Conservation (phyloP, 495 filamentous ascomycete genomes). For the Collariella sp. region DNA sequence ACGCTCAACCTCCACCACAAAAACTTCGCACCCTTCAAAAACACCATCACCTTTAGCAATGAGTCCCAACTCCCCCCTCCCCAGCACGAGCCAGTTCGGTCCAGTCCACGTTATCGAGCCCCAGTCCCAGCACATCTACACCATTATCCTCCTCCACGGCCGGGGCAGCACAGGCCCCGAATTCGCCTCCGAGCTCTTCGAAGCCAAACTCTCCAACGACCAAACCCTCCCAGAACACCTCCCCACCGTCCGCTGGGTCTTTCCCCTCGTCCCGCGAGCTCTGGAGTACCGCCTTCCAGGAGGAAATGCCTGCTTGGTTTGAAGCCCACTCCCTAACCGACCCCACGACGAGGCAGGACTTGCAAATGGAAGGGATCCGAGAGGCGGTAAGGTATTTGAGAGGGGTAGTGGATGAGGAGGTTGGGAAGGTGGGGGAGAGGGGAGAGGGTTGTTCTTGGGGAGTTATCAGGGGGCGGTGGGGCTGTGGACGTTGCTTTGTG, state of each 20-base stretch:
- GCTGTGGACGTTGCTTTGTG: slow-evolving; percentile 29
- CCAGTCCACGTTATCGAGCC: slow-evolving; percentile 17
- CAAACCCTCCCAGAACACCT: slow-evolving; percentile 16
- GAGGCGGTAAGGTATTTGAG: slow-evolving; percentile 26
- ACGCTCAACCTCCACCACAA: no score
- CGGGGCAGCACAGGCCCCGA: slow-evolving; percentile 42
- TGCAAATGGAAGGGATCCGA: slow-evolving; percentile 35
- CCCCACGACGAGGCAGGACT: slow-evolving; percentile 21
- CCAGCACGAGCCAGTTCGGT: neutral
- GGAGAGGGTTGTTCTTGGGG: slow-evolving; percentile 29
- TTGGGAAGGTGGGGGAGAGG: neutral
- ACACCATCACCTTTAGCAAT: no score
- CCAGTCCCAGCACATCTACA: slow-evolving; percentile 37
- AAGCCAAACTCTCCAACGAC: slow-evolving; percentile 11
- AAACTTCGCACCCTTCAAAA: no score
- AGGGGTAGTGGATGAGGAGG: neutral
- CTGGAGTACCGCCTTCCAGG: slow-evolving; percentile 28
- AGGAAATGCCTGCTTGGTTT: slow-evolving; percentile 28
- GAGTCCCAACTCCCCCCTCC: no score
- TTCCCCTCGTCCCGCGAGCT: slow-evolving; percentile 36
- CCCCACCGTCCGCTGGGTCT: slow-evolving; percentile 21
- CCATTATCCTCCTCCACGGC: slow-evolving; percentile 48
- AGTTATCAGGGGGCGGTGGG: slow-evolving; percentile 43
- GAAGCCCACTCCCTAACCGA: slow-evolving; percentile 21
- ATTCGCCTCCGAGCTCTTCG: slow-evolving; percentile 42